phyloP scores from a whole-genome alignment of 2,329 filamentous ascomycete species.

The Claviceps sp. region DNA sequence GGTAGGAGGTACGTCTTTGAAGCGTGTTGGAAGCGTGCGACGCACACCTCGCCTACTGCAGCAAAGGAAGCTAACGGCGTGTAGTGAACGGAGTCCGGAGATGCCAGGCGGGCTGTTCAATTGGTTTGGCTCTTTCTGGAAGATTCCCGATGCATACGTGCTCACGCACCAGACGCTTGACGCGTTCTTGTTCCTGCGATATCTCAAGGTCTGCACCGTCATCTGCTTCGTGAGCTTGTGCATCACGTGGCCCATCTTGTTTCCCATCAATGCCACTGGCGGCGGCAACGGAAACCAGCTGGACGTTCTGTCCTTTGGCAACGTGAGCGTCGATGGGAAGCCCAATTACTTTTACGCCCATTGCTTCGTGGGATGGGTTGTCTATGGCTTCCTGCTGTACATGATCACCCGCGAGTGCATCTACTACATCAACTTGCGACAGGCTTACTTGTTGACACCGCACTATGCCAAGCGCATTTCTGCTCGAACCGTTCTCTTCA shows the following conservation, averaged over 20 bases:
- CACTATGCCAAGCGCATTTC: slow-evolving; percentile 75
- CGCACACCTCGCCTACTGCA: neutral
- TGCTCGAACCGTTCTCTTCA: slow-evolving; percentile 84
- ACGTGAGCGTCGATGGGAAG: slow-evolving; percentile 35
- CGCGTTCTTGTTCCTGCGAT: slow-evolving; percentile 76
- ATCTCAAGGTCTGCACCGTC: slow-evolving; percentile 61
- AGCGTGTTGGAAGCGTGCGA: too few species aligned
- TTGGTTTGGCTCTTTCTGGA: slow-evolving; percentile 51
- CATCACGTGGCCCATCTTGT: slow-evolving; percentile 78
- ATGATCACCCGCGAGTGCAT: slow-evolving; percentile 82
- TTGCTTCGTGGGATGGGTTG: slow-evolving; percentile 65
- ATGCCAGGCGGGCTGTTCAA: slow-evolving; percentile 44
- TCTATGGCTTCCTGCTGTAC: slow-evolving; percentile 79
- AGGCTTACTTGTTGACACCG: slow-evolving; percentile 82
- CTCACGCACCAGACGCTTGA: slow-evolving; percentile 83
- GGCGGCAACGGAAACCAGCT: slow-evolving; percentile 53
- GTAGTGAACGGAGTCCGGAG: slow-evolving; percentile 40
- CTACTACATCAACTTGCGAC: slow-evolving; percentile 86
- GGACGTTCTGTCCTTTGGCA: slow-evolving; percentile 26
- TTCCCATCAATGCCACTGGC: slow-evolving; percentile 74
- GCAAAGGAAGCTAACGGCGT: neutral
- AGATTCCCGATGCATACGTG: slow-evolving; percentile 59
- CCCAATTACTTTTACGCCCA: slow-evolving; percentile 66
- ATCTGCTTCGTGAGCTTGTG: slow-evolving; percentile 69
- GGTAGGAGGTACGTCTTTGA: slow-evolving; percentile 29